A percentile compares a stretch with the other conserved stretches of the same genome.
phyloP scores from a whole-genome alignment of 169 alveolate genomes.

The Cryptosporidium tyzzeri region DNA sequence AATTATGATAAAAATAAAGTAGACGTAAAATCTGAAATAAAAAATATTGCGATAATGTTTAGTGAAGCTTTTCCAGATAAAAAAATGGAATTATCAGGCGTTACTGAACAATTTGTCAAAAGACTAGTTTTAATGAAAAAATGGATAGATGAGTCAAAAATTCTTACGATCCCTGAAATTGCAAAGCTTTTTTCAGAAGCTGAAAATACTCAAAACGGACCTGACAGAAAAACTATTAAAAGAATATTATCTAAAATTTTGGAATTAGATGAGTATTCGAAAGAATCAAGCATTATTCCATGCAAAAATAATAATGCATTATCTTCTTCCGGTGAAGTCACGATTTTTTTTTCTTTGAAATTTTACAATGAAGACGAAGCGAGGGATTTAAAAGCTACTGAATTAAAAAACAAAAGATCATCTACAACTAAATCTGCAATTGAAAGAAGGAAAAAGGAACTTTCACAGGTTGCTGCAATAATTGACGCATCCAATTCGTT shows the following conservation, averaged over 20 bases:
- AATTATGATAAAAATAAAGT: neutral
- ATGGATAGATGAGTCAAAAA: constrained; percentile 57
- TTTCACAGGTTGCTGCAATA: constrained; percentile 68
- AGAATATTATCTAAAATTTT: constrained; percentile 28
- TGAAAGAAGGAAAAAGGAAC: constrained; percentile 66
- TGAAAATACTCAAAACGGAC: constrained; percentile 59
- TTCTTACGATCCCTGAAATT: constrained; percentile 65
- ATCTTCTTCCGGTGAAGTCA: constrained; percentile 18
- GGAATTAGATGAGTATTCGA: constrained; percentile 36
- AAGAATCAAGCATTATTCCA: constrained; percentile 33
- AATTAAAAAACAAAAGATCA: constrained; percentile 66
- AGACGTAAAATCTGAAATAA: neutral
- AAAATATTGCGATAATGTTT: neutral
- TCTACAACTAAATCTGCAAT: constrained; percentile 56
- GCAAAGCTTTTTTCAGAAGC: constrained; percentile 44
- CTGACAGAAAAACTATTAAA: constrained; percentile 71
- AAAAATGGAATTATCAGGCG: constrained; percentile 19
- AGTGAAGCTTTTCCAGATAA: constrained; percentile 16
- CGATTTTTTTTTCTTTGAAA: constrained; percentile 51
- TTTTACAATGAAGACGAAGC: constrained; percentile 50
- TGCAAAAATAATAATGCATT: constrained; percentile 17
- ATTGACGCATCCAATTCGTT: constrained; percentile 55
- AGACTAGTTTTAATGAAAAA: constrained; percentile 32
- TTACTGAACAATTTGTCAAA: constrained; percentile 50
- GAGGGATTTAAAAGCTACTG: constrained; percentile 22